Conservation (phyloP, 1,284 basidiomycete species). For the Ganoderma lingzhi region DNA sequence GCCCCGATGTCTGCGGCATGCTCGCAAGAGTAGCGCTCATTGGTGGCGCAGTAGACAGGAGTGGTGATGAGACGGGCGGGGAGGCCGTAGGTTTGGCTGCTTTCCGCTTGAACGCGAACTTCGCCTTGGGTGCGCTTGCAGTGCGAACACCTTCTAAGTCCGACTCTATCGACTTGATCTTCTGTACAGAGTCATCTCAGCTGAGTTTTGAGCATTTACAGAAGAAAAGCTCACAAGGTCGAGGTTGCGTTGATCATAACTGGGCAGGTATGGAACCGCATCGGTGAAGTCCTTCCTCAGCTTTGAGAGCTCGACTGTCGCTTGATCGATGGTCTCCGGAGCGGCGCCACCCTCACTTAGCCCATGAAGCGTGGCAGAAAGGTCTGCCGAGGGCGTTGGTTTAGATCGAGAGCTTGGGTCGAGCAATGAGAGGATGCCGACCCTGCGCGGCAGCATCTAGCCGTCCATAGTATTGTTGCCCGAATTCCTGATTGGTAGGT, state of each 20-base stretch:
- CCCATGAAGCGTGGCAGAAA: constrained; percentile 48
- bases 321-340: constrained; percentile 32
- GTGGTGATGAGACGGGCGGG: constrained; percentile 29
- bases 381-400: constrained; percentile 42
- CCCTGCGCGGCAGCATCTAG: constrained; percentile 57
- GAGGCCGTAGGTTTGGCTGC: constrained; percentile 37
- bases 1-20: constrained; percentile 23
- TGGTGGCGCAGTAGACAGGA: background rate
- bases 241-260: constrained; percentile 78
- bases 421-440: constrained; percentile 42
- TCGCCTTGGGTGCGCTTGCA: constrained; percentile 57
- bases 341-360: constrained; percentile 25
- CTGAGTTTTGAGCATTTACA: constrained; percentile 47
- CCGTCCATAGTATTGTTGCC: constrained; percentile 53
- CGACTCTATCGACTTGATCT: constrained; percentile 50
- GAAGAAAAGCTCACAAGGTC: constrained; percentile 59
- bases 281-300: constrained; percentile 67
- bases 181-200: constrained; percentile 23
- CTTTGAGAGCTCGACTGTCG: constrained; percentile 47
- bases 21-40: background rate
- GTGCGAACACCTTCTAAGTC: constrained; percentile 46
- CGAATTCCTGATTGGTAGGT: constrained; percentile 48
- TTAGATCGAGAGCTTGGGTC: constrained; percentile 20
- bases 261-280: constrained; percentile 68
- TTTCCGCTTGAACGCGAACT: constrained; percentile 79